A percentile compares a stretch with the other conserved stretches of the same genome.
phyloP scores from a whole-genome alignment of 257 asterid genomes.

The Solanum sparsipilum region DNA sequence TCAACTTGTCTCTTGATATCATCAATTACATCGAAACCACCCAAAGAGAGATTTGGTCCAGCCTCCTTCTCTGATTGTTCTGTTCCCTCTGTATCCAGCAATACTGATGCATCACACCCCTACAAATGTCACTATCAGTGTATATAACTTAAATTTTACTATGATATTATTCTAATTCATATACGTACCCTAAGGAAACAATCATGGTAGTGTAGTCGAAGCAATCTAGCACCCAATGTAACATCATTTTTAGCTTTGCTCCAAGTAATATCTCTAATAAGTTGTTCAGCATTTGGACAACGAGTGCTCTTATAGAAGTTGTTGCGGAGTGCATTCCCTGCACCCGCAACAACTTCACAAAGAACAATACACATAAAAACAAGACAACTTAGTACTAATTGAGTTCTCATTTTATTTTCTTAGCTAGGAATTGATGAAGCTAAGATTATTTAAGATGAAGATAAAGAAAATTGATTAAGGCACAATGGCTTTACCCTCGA shows the following conservation, averaged over 20 bases:
- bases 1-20: conserved; percentile 21
- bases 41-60: conserved; percentile 6
- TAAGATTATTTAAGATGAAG: not conserved
- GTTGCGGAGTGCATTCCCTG: not conserved
- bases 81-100: conserved; percentile 3
- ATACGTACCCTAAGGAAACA: conserved; percentile 22
- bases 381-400: not conserved
- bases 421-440: not conserved
- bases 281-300: conserved; percentile 14
- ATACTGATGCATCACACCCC: conserved; percentile 34
- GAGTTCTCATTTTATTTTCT: not conserved
- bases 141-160: not conserved
- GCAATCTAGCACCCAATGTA: conserved; percentile 16
- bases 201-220: conserved; percentile 29
- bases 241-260: not conserved
- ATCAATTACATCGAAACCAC: conserved; percentile 21
- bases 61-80: conserved; percentile 15
- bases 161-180: not conserved
- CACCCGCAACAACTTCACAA: not conserved
- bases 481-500: not conserved
- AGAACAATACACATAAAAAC: not conserved
- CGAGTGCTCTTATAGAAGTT: conserved; percentile 1
- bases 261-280: conserved; percentile 12
- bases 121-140: not conserved
- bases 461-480: not conserved